phyloP scores from a whole-genome alignment of 805 yeast genomes.

The Zygosaccharomyces gambellarensis region DNA sequence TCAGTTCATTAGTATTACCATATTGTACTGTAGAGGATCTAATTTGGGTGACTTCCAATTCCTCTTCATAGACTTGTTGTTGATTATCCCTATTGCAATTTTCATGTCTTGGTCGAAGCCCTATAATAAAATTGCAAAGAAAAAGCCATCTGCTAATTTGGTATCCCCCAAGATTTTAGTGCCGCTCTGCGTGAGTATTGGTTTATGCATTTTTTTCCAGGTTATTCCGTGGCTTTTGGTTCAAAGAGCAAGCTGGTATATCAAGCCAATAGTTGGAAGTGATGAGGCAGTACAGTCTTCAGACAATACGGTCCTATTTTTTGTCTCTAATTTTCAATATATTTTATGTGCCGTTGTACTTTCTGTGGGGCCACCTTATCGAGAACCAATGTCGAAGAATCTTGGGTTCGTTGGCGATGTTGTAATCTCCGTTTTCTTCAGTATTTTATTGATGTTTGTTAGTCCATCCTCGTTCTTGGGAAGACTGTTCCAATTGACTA shows the following conservation, averaged over 20 bases:
- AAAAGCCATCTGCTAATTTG: constrained; percentile 90
- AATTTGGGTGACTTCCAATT: constrained; percentile 97
- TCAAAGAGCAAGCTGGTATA: constrained; percentile 66
- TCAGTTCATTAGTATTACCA: constrained; percentile 83
- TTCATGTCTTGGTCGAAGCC: constrained; percentile 98
- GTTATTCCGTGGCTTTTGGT: constrained; percentile 58
- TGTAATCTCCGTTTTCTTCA: constrained; percentile 43
- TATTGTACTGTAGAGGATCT: constrained; percentile 81
- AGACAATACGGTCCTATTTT: constrained; percentile 84
- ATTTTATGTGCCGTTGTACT: constrained; percentile 77
- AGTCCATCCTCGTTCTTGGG: constrained; percentile 54
- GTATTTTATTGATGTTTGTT: constrained; percentile 51
- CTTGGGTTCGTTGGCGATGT: constrained; percentile 67
- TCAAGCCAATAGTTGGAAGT: constrained; percentile 74
- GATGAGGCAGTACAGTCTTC: constrained; percentile 77
- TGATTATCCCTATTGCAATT: constrained; percentile 90
- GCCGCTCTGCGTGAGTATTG: constrained; percentile 78
- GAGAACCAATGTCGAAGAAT: constrained; percentile 67
- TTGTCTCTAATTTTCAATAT: constrained; percentile 82
- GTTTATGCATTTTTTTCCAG: constrained; percentile 60
- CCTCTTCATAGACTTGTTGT: constrained; percentile 82
- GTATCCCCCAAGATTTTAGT: constrained; percentile 83
- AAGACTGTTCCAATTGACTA: constrained; percentile 68
- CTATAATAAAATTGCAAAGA: constrained; percentile 48
- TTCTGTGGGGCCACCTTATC: constrained; percentile 89